Base-by-base conservation (phyloP, 176 grass and related monocot species). In the Cenchrus fungigraminus region DNA sequence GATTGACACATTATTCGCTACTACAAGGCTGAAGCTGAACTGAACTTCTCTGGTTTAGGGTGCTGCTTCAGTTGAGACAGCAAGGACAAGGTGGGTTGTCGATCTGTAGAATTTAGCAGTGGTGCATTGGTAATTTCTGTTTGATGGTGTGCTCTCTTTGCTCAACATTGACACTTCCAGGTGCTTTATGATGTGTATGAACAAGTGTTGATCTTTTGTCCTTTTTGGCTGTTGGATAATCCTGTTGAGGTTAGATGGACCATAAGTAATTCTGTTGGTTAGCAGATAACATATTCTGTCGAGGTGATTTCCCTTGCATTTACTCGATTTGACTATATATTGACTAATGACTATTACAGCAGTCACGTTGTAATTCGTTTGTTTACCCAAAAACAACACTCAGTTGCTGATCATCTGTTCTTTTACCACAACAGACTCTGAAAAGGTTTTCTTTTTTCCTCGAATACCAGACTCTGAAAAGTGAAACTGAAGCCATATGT, bases 41-140 rank as follows among this genome's bases (percentile, higher is more conserved):
- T 34, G 3, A 34, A 34, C 67, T 83, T 83, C 28, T 91, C 81
- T n/a, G 22, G 70, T 84, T 77, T 81, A 25, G 63, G 81, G 7
- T 81, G 89, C 51, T 91, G 71, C 77, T 88, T 91, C 71, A 77
- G 56, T 77, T 91, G 89, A 76, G 77, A 85, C 54, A 88, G 49
- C 37, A 91, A 49, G 71, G 89, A 81, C 77, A 88, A 60, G 13
- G 71, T 91, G 37, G 86, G 85, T 20, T 87, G 80, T 29, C 5
- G 57, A 64, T 84, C 76, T 1, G 71, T 56, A 10, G 65, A 81
- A 65, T 77, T 90, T 22, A 80, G 28, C 73, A 74, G 43, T 71
- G 79, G 40, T 68, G 34, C 54, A 59, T 81, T 81, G 58, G 59
- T 83, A 82, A 78, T 62, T 54, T 89, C 58, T 55, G 49, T 83